Evolutionary conservation across 2,329 filamentous ascomycete species (phyloP).

Genomic region (Sporothrix globosa): DNA sequence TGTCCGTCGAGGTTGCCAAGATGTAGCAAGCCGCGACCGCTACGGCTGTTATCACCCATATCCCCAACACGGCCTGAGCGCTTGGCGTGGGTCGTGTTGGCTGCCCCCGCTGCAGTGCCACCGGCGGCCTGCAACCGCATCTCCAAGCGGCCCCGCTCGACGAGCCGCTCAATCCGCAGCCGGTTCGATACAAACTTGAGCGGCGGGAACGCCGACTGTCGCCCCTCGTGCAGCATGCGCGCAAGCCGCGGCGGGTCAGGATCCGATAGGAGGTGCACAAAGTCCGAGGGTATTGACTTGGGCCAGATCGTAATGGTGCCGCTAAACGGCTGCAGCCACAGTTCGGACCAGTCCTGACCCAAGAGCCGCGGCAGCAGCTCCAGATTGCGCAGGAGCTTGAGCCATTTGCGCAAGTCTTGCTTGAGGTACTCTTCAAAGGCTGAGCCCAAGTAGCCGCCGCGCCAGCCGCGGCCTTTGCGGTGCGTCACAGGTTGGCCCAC

Average conservation of each 20-base stretch:
- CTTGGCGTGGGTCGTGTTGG: not conserved
- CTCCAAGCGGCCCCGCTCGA: constrained; percentile 62
- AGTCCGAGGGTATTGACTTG: constrained; percentile 75
- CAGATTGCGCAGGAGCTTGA: constrained; percentile 89
- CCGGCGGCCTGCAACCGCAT: not conserved
- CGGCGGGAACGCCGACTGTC: constrained; percentile 87
- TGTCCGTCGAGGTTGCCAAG: not conserved
- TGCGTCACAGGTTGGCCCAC: constrained; percentile 94
- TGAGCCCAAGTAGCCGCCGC: constrained; percentile 90
- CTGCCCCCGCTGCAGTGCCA: not conserved
- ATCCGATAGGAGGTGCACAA: constrained; percentile 83
- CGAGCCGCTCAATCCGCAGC: constrained; percentile 74
- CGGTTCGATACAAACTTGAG: constrained; percentile 89
- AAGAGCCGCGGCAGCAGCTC: constrained; percentile 88
- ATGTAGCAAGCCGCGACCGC: not conserved
- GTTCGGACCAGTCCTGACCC: constrained; percentile 94
- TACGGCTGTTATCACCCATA: not conserved
- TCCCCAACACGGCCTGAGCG: not conserved
- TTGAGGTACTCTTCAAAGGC: constrained; percentile 95
- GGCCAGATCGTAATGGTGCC: constrained; percentile 98
- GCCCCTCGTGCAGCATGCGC: constrained; percentile 86
- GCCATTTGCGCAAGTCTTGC: constrained; percentile 95
- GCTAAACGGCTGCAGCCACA: constrained; percentile 94
- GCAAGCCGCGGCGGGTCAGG: constrained; percentile 75
- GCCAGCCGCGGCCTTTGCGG: constrained; percentile 89